Base-by-base conservation (phyloP, 2,329 filamentous ascomycete genomes). In the Aspergillus sp. region DNA sequence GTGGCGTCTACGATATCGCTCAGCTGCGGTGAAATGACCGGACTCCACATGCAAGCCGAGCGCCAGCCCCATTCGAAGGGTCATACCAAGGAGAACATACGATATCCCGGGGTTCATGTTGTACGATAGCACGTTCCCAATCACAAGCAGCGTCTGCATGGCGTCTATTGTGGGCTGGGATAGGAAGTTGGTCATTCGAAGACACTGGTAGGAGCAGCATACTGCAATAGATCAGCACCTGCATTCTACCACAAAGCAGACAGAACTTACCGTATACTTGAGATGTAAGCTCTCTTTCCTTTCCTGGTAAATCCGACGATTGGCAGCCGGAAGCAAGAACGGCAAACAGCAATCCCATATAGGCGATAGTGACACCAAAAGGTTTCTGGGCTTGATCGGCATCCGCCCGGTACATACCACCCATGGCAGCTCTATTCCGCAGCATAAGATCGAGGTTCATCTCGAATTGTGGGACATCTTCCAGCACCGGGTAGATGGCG, bases 31-130 rank as follows among this genome's bases (percentile, higher is more conserved):
- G 50, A 83, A 82, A 21, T 80, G 79, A 41, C 84, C 83, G 49
- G 84, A 86, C 66, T 84, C 80, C 48, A 85, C 81, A 64, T 88
- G 86, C 47, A 88, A 72, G 5, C 86, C 86, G 10, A 87, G 79
- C 5, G 84, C 85, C 71, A 87, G 80, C 12, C 85, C 85, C 72
- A 88, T 82, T 60, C 86, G 80, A 51, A 87, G 80, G 1, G 85
- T 87, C 72, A 88, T 68, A 74, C 79, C 84, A 49, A 85, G 82
- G 13, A 88, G 71, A 25, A 85, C 84, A 78, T 87, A 88, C 4
- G 85, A 84, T 17, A 87, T 85, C 2, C 86, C 86, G 8, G 86
- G 85, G 61, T 88, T 88, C 84, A 86, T 86, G 64, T 86, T 86
- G 69, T 86, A 86, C 1, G 84, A 85, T 30, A 86, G 78, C 23